A percentile compares a stretch with the other conserved stretches of the same genome.
Conservation (phyloP, 148 eudicot genomes). For the Selenicereus undatus region DNA sequence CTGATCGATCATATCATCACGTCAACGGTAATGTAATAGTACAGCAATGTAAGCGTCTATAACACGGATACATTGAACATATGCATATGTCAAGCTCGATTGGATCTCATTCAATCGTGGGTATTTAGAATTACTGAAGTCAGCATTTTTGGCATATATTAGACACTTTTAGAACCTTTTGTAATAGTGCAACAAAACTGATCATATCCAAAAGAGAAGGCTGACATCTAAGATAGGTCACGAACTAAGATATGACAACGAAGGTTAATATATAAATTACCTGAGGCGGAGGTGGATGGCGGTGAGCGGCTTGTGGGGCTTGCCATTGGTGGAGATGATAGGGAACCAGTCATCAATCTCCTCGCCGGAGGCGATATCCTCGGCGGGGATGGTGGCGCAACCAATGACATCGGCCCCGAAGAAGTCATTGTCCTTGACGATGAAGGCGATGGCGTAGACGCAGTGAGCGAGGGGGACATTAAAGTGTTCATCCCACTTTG, state of each 20-base stretch:
- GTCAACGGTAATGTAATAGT: background rate
- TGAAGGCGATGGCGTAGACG: slow-evolving; percentile 47
- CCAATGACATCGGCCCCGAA: slow-evolving; percentile 89
- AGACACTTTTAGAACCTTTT: background rate
- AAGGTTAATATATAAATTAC: background rate
- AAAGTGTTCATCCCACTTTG: slow-evolving; percentile 74
- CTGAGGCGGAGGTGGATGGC: slow-evolving; percentile 44
- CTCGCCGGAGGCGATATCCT: slow-evolving; percentile 37
- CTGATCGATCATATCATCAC: background rate
- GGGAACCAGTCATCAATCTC: slow-evolving; percentile 72
- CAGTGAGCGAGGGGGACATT: slow-evolving; percentile 76
- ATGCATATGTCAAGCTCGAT: no score
- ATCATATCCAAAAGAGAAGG: no score
- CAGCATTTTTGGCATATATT: no score
- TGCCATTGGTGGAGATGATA: slow-evolving; percentile 39
- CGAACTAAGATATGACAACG: no score
- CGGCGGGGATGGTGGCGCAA: slow-evolving; percentile 44
- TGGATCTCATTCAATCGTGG: no score
- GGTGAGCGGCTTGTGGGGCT: slow-evolving; percentile 51
- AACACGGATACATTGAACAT: background rate
- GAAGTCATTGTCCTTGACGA: slow-evolving; percentile 72
- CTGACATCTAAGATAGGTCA: no score
- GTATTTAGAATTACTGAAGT: no score
- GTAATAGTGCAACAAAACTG: background rate
- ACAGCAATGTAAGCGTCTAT: no score